These are phyloP conservation scores for Sclerotinia borealis DNA, from an alignment of 2,329 filamentous ascomycete genomes.

Conservation along the genomic window DNA sequence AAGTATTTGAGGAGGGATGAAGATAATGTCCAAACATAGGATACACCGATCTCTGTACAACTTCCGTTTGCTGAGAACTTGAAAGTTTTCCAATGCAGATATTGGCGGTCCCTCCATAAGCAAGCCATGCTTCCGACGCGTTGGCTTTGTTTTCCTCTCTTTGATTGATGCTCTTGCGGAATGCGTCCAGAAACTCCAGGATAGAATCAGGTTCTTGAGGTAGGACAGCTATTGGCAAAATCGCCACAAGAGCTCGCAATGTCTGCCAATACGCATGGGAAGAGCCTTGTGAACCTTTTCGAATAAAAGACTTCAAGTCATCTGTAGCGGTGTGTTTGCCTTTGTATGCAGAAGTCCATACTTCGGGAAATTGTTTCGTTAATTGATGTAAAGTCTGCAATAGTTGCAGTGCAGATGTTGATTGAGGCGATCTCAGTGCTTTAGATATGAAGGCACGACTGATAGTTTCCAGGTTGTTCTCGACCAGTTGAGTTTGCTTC, in stretches of 20 bases:
- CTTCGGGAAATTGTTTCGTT: slow-evolving; percentile 56
- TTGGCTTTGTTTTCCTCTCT: slow-evolving; percentile 71
- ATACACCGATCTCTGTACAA: slow-evolving; percentile 47
- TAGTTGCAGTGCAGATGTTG: slow-evolving; percentile 67
- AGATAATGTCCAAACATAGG: slow-evolving; percentile 52
- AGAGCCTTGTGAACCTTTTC: slow-evolving; percentile 79
- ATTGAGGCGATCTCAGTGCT: slow-evolving; percentile 65
- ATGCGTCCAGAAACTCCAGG: slow-evolving; percentile 56
- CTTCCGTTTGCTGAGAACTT: slow-evolving; percentile 37
- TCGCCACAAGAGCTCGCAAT: slow-evolving; percentile 54
- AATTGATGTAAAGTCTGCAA: slow-evolving; percentile 60
- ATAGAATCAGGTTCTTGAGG: slow-evolving; percentile 48
- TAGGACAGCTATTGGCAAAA: slow-evolving; percentile 50
- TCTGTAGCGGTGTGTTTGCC: slow-evolving; percentile 49
- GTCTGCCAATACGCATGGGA: slow-evolving; percentile 66
- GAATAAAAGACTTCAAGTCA: slow-evolving; percentile 65
- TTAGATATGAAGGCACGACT: slow-evolving; percentile 62
- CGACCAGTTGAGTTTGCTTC: slow-evolving; percentile 41
- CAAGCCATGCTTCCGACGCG: slow-evolving; percentile 62
- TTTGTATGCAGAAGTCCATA: slow-evolving; percentile 62
- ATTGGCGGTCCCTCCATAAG: slow-evolving; percentile 61
- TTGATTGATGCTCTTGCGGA: slow-evolving; percentile 64
- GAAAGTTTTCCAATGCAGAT: slow-evolving; percentile 45
- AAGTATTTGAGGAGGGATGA: slow-evolving; percentile 17
- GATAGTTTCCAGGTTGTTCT: slow-evolving; percentile 45